Conservation (phyloP, 2,329 filamentous ascomycete species). For the Trichophyton schoenleinii region DNA sequence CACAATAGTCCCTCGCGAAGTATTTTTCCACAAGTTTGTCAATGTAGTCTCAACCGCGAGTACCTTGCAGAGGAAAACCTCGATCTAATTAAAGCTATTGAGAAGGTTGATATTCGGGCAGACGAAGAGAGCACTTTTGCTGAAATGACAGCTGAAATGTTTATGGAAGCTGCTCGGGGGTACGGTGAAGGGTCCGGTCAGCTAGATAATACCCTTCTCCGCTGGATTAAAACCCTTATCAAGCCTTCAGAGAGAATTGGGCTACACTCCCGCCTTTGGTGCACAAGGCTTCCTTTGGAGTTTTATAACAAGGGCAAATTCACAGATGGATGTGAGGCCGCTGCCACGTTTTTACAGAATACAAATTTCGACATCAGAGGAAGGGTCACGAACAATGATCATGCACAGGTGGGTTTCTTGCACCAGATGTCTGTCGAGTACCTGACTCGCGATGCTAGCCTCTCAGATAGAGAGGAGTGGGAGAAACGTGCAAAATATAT, state of each 20-base stretch:
- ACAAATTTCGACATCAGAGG: background rate
- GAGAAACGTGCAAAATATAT: slow-evolving; percentile 5
- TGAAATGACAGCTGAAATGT: slow-evolving; percentile 3
- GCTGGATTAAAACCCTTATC: slow-evolving; percentile 3
- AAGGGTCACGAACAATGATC: background rate
- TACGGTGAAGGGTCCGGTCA: slow-evolving; percentile 4
- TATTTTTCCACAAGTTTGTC: background rate
- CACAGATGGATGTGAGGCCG: slow-evolving; percentile 5
- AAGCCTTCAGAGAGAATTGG: background rate
- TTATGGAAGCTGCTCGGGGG: slow-evolving; percentile 4
- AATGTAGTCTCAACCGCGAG: slow-evolving; percentile 4
- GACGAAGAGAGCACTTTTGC: background rate
- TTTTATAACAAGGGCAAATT: slow-evolving; percentile 5
- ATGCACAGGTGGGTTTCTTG: slow-evolving; percentile 5
- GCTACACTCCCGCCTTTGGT: slow-evolving; percentile 5
- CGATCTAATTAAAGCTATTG: background rate
- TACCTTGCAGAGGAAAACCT: background rate
- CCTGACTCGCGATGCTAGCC: background rate
- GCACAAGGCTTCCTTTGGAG: slow-evolving; percentile 5
- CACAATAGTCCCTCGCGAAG: background rate
- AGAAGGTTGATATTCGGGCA: background rate
- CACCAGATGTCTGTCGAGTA: slow-evolving; percentile 3
- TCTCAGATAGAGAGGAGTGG: slow-evolving; percentile 5
- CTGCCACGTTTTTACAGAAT: background rate
- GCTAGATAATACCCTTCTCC: slow-evolving; percentile 1